Evolutionary conservation across 306 rosid species (phyloP).

Genomic region (Ziziphus jujuba): DNA sequence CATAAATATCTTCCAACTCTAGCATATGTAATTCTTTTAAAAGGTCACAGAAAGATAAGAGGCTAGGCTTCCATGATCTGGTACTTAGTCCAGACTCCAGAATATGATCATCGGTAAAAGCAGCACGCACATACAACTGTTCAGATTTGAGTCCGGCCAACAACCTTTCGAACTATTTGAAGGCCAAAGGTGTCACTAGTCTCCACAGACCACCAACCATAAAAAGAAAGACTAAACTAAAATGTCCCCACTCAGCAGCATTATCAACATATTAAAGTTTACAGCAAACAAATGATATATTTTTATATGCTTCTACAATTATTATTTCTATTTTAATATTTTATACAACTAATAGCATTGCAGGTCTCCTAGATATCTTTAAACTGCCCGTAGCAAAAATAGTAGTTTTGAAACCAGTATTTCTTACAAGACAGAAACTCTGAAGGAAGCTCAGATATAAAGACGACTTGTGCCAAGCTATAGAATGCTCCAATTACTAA

Average conservation of each 20-base stretch:
- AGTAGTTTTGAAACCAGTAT: no score
- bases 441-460: neutral
- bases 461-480: neutral
- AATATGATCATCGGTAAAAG: neutral
- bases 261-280: neutral
- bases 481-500: neutral
- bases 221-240: neutral
- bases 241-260: neutral
- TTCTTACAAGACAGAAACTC: neutral
- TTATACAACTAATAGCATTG: neutral
- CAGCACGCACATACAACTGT: neutral
- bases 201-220: neutral
- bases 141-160: neutral
- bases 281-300: neutral
- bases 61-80: no score
- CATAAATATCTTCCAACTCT: neutral
- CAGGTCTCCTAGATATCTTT: no score
- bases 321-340: neutral
- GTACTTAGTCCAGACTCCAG: no score
- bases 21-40: no score
- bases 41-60: neutral
- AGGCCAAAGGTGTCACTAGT: neutral
- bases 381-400: no score
- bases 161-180: neutral
- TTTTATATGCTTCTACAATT: neutral